A percentile compares a stretch with the other conserved stretches of the same genome.
phyloP scores from a whole-genome alignment of 768 basidiomycete species.

The Tulasnella sp. region DNA sequence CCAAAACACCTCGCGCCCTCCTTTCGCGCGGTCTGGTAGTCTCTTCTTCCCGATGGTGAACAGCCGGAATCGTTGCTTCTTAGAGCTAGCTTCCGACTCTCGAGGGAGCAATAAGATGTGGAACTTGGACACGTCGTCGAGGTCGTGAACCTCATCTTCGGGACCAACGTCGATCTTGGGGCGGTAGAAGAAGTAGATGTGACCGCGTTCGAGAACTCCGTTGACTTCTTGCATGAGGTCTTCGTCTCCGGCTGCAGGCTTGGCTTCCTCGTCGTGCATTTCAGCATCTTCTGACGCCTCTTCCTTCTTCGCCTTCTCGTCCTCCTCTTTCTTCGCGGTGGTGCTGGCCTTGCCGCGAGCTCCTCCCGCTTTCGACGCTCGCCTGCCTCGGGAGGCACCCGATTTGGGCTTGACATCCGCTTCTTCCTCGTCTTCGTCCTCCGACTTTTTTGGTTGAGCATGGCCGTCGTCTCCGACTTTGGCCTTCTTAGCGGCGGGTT shows the following conservation, averaged over 20 bases:
- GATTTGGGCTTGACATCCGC: not conserved
- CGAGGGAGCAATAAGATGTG: conserved; percentile 25
- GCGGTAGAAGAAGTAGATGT: conserved; percentile 33
- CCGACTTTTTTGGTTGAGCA: not conserved
- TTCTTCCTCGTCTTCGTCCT: not conserved
- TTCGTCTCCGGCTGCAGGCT: not conserved
- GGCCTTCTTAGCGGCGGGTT: conserved; percentile 19
- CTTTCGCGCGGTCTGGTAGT: conserved; percentile 19
- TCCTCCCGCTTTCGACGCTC: not conserved
- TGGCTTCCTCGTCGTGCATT: conserved; percentile 9
- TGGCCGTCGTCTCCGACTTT: conserved; percentile 18
- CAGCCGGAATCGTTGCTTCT: conserved; percentile 18
- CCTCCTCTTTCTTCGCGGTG: not conserved
- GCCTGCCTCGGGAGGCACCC: not conserved
- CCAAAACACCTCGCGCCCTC: conserved; percentile 32
- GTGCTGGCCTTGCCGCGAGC: not conserved
- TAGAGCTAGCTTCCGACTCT: not conserved
- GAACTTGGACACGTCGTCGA: conserved; percentile 33
- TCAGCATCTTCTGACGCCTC: not conserved
- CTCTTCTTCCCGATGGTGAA: conserved; percentile 31
- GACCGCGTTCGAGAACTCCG: conserved; percentile 29
- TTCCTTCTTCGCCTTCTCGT: not conserved
- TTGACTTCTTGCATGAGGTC: conserved; percentile 10
- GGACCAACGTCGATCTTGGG: conserved; percentile 12
- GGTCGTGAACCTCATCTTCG: not conserved